Evolutionary conservation across 129 eudicot species (phyloP).

Genomic region (Chrysanthemum makinoi): DNA sequence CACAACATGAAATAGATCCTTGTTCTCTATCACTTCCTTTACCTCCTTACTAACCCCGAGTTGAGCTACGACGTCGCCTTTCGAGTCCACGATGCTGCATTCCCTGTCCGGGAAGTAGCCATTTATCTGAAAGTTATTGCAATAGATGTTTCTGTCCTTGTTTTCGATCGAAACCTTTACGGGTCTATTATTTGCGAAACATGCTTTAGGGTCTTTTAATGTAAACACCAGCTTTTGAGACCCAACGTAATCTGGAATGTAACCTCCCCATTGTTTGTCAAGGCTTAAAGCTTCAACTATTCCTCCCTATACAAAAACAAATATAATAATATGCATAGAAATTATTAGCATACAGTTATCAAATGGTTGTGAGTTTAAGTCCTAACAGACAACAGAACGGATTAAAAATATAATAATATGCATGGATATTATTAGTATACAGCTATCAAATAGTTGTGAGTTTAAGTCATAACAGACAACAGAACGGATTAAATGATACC

Average conservation of each 20-base stretch:
- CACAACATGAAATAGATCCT: conserved; percentile 66
- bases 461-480: too few species aligned
- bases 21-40: conserved; percentile 45
- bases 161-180: conserved; percentile 57
- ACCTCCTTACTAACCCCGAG: conserved; percentile 54
- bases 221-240: conserved; percentile 60
- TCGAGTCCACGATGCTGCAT: conserved; percentile 58
- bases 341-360: background rate
- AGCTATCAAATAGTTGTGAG: too few species aligned
- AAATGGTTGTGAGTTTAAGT: too few species aligned
- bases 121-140: conserved; percentile 42
- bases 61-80: conserved; percentile 61
- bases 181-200: conserved; percentile 37
- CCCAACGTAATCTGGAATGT: conserved; percentile 44
- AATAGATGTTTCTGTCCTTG: conserved; percentile 23
- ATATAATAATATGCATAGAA: too few species aligned
- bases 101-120: conserved; percentile 64
- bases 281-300: conserved; percentile 76
- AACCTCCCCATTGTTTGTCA: conserved; percentile 75
- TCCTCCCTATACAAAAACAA: conserved; percentile 44
- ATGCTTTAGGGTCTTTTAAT: conserved; percentile 61
- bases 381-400: too few species aligned
- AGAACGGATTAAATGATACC: conserved; percentile 32
- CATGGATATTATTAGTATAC: too few species aligned
- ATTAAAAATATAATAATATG: too few species aligned